These are phyloP conservation scores for Pichia thaimueangensis DNA, from an alignment of 805 yeast species.

Conservation along the genomic window DNA sequence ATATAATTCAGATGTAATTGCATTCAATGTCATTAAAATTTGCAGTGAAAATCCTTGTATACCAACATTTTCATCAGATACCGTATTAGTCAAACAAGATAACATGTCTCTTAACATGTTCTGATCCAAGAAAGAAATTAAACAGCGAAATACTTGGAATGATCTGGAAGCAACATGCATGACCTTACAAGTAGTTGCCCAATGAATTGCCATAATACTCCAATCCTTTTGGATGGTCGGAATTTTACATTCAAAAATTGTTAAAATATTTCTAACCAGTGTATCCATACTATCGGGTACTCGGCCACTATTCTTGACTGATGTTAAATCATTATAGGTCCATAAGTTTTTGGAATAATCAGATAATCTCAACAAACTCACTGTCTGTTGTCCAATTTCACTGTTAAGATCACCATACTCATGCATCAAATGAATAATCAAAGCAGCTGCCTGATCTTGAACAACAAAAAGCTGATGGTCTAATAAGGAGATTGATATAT, in stretches of 20 bases:
- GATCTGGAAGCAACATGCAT: slow-evolving; percentile 96
- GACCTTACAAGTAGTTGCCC: slow-evolving; percentile 98
- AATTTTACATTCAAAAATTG: slow-evolving; percentile 42
- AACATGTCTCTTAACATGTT: slow-evolving; percentile 90
- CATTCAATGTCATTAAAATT: slow-evolving; percentile 90
- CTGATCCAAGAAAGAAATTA: slow-evolving; percentile 76
- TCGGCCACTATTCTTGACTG: slow-evolving; percentile 70
- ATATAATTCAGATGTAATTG: slow-evolving; percentile 79
- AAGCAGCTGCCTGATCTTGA: slow-evolving; percentile 75
- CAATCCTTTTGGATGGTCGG: slow-evolving; percentile 67
- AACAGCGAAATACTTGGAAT: slow-evolving; percentile 83
- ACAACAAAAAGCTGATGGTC: slow-evolving; percentile 85
- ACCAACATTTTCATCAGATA: slow-evolving; percentile 81
- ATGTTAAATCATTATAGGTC: slow-evolving; percentile 81
- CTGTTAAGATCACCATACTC: slow-evolving; percentile 47
- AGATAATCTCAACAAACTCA: slow-evolving; percentile 48
- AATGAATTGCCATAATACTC: slow-evolving; percentile 74
- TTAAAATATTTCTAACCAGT: slow-evolving; percentile 56
- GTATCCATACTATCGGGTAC: slow-evolving; percentile 84
- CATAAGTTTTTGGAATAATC: slow-evolving; percentile 52
- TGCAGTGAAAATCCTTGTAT: slow-evolving; percentile 97
- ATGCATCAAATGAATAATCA: slow-evolving; percentile 67
- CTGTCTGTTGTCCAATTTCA: slow-evolving; percentile 49
- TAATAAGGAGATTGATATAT: slow-evolving; percentile 68
- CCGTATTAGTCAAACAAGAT: slow-evolving; percentile 85